These are phyloP conservation scores for Xylaria sp. DNA, from an alignment of 2,329 filamentous ascomycete species.

Conservation along the genomic window DNA sequence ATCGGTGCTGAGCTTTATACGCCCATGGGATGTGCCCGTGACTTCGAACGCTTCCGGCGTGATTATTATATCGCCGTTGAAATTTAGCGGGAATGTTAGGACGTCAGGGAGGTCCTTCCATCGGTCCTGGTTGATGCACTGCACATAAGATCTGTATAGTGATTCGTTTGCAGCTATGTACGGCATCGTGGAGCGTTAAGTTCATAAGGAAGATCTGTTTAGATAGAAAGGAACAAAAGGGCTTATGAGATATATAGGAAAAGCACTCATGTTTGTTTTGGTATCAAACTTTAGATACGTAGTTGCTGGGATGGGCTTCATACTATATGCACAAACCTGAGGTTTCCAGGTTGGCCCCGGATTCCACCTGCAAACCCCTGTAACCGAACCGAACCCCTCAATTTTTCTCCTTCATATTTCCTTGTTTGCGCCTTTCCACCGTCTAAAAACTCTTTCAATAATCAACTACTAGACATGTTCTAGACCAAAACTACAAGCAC, in stretches of 20 bases:
- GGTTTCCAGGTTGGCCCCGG: background rate
- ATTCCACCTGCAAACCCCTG: conserved; percentile 5
- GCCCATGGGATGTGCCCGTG: conserved; percentile 24
- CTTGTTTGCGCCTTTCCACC: background rate
- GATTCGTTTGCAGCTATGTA: conserved; percentile 3
- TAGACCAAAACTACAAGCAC: background rate
- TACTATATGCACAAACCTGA: background rate
- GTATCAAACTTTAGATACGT: background rate
- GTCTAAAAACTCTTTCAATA: background rate
- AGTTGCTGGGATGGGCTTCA: background rate
- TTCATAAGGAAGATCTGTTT: background rate
- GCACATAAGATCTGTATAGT: conserved; percentile 36
- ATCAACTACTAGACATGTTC: background rate
- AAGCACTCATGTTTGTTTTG: background rate
- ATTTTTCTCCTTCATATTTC: background rate
- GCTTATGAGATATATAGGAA: background rate
- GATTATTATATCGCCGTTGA: conserved; percentile 33
- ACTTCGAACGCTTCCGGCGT: conserved; percentile 35
- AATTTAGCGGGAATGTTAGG: conserved; percentile 28
- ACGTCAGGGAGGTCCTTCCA: conserved; percentile 39
- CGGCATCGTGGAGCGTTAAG: background rate
- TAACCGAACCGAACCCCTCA: background rate
- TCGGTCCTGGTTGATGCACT: conserved; percentile 39
- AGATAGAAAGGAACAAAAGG: background rate
- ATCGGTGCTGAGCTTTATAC: conserved; percentile 37